Base-by-base conservation (phyloP, 2,329 filamentous ascomycete species). In the Colletotrichum orbiculare region DNA sequence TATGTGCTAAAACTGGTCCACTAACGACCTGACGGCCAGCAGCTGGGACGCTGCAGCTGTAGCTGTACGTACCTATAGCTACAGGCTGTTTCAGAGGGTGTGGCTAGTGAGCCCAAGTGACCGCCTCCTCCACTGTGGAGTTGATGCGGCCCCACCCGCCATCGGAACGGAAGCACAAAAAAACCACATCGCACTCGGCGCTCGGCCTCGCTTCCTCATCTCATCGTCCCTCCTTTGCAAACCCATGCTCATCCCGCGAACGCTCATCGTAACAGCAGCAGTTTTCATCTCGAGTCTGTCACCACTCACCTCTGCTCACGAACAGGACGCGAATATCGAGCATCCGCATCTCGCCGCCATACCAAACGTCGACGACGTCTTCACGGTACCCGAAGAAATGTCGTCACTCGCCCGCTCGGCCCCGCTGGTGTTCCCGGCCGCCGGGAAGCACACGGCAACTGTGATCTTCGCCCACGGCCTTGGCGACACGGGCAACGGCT, bases 401-500 rank as follows among this genome's bases (percentile, higher is more conserved):
- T 61, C 61, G 55, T 54, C 64, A 35, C 13, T 59, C 58, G 53
- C 53, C 54, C 64, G 60, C 45, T 59, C 75, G 33, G 75, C 79
- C 13, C 87, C 89, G 12, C 82, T 96, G 59, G 85, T 96, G 17
- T 89, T 97, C 66, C 92, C 93, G 35, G 92, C 94, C 45, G 81
- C 92, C 39, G 91, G 87, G 75, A 88, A 88, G 74, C 96, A 98
- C 80, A 97, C 96, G 42, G 94, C 94, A 33, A 97, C 95, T 3
- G 91, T 98, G 72, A 98, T 99, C 73, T 94, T 97, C 79, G 86
- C 92, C 56, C 96, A 99, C 77, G 96, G 96, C 12, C 83, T 99
- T 43, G 96, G 96, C 68, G 96, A 98, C 76, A 91, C 85, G 37
- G 92, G 91, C 47, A 83, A 87, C 70, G 92, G 92, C 70, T 95